phyloP scores from a whole-genome alignment of 2,329 filamentous ascomycete genomes.

The Leptodontidium sp. region DNA sequence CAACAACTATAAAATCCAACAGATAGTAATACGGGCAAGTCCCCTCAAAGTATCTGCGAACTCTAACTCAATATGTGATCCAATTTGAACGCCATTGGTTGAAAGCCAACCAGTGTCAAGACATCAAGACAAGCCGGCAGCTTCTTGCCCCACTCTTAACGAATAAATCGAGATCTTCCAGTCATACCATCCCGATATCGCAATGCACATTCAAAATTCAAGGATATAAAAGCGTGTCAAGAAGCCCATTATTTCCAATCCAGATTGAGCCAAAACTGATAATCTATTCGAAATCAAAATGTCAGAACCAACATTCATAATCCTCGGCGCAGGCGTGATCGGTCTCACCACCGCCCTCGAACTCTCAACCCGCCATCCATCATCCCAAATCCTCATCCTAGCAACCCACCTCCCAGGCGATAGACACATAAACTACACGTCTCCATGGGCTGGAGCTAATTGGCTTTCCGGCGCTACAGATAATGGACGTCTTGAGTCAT shows the following conservation, averaged over 20 bases:
- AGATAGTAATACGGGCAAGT: too few relatives aligned
- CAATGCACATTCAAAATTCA: neutral
- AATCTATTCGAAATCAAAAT: neutral
- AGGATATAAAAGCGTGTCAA: neutral
- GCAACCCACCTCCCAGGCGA: conserved; percentile 93
- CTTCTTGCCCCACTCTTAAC: conserved; percentile 14
- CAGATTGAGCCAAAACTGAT: neutral
- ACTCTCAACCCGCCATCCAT: conserved; percentile 59
- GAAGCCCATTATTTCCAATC: neutral
- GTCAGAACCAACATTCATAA: conserved; percentile 13
- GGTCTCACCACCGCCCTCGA: conserved; percentile 71
- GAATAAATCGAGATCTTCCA: neutral
- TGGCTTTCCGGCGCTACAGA: conserved; percentile 63
- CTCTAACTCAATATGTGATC: neutral
- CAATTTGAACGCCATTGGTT: neutral
- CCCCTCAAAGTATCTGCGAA: neutral
- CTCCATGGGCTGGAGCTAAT: conserved; percentile 88
- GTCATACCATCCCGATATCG: conserved; percentile 14
- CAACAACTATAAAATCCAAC: too few relatives aligned
- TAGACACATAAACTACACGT: conserved; percentile 88
- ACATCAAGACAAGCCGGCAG: neutral
- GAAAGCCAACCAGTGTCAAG: neutral
- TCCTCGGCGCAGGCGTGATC: conserved; percentile 62
- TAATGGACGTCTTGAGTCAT: conserved; percentile 64
- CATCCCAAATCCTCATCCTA: conserved; percentile 70